A percentile compares a stretch with the other conserved stretches of the same genome.
These are phyloP conservation scores for Scedosporium boydii DNA, from an alignment of 2,329 filamentous ascomycete genomes.

Conservation along the genomic window DNA sequence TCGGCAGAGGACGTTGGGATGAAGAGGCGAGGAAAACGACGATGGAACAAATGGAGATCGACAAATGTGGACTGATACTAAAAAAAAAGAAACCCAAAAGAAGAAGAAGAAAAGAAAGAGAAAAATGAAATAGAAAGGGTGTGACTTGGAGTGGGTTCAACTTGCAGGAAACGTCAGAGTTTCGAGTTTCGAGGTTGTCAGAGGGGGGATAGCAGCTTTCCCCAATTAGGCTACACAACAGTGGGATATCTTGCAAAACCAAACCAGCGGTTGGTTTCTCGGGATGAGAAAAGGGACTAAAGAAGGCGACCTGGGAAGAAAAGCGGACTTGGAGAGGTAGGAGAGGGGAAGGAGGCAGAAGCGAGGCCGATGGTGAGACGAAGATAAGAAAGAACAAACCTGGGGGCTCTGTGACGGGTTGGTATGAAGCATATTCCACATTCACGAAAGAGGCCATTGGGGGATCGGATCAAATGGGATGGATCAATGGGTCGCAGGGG, in stretches of 20 bases:
- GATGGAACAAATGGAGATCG: not conserved
- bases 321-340: not conserved
- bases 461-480: not conserved
- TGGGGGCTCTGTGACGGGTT: not conserved
- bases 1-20: not conserved
- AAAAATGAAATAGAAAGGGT: slow-evolving; percentile 6
- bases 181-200: slow-evolving; percentile 3
- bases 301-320: not conserved
- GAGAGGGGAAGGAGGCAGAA: not conserved
- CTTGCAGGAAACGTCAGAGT: slow-evolving; percentile 2
- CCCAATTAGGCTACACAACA: not conserved
- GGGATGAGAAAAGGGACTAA: not conserved
- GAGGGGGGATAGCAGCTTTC: not conserved
- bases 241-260: not conserved
- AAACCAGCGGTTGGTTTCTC: not conserved
- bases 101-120: not conserved
- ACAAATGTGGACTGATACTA: not conserved
- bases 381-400: not conserved
- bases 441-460: not conserved
- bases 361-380: not conserved
- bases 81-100: not conserved
- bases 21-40: not conserved
- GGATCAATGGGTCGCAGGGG: not conserved
- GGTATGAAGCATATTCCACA: not conserved
- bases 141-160: slow-evolving; percentile 8